Evolutionary conservation across 1,139 yeast genomes (phyloP).

Genomic region (Blastobotrys indianensis): DNA sequence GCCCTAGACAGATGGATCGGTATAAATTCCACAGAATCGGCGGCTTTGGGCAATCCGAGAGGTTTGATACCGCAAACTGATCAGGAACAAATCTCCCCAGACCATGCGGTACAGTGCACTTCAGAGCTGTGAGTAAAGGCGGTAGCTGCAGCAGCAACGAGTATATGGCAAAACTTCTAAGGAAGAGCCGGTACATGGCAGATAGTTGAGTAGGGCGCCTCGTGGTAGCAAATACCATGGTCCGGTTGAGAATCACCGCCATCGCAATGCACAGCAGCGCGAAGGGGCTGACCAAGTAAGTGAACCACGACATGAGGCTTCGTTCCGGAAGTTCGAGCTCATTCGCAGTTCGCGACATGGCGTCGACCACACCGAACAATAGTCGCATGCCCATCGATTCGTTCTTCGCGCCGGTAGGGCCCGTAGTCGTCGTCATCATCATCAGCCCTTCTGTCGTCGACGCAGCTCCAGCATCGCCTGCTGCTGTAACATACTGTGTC

Average conservation of each 20-base stretch:
- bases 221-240: slow-evolving; percentile 60
- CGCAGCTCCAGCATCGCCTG: background rate
- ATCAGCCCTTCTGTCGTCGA: background rate
- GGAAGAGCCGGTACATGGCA: slow-evolving; percentile 26
- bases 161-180: slow-evolving; percentile 39
- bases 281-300: slow-evolving; percentile 45
- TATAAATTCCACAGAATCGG: slow-evolving; percentile 61
- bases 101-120: slow-evolving; percentile 23
- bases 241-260: slow-evolving; percentile 60
- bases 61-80: slow-evolving; percentile 11
- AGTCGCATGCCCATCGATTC: no score
- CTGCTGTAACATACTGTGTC: background rate
- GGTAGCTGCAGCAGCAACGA: slow-evolving; percentile 35
- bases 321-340: slow-evolving; percentile 26
- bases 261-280: slow-evolving; percentile 53
- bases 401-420: background rate
- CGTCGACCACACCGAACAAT: slow-evolving; percentile 2
- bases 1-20: slow-evolving; percentile 54
- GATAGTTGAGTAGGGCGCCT: slow-evolving; percentile 38
- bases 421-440: slow-evolving; percentile 1
- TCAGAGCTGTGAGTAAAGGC: slow-evolving; percentile 40
- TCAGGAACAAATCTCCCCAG: slow-evolving; percentile 19
- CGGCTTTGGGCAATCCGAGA: slow-evolving; percentile 29
- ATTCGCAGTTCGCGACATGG: slow-evolving; percentile 21
- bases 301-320: slow-evolving; percentile 17